Evolutionary conservation across 768 basidiomycete genomes (phyloP).

Genomic region (Leucogyrophana mollusca): DNA sequence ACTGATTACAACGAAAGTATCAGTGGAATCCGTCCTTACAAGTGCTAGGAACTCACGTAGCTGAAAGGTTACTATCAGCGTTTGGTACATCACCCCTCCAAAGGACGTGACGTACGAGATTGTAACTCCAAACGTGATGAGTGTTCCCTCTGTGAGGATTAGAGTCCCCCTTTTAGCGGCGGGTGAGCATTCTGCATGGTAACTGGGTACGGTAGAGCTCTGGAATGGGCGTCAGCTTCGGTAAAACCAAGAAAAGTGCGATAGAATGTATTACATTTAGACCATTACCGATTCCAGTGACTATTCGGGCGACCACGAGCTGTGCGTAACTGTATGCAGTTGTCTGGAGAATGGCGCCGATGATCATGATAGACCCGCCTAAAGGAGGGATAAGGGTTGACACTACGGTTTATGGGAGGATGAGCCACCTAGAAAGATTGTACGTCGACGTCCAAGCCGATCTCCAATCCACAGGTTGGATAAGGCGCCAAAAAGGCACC

Average conservation of each 20-base stretch:
- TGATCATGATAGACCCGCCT: conserved; percentile 59
- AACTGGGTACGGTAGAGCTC: conserved; percentile 66
- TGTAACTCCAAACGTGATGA: conserved; percentile 65
- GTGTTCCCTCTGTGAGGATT: conserved; percentile 64
- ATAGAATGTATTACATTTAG: conserved; percentile 41
- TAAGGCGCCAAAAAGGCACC: conserved; percentile 64
- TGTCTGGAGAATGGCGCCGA: conserved; percentile 61
- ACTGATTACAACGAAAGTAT: conserved; percentile 31
- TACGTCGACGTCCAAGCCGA: conserved; percentile 53
- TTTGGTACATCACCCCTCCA: background rate
- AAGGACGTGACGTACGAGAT: conserved; percentile 44
- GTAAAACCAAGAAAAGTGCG: background rate
- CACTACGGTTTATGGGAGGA: background rate
- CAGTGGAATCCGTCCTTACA: too few relatives aligned
- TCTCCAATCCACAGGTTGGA: conserved; percentile 64
- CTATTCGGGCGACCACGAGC: conserved; percentile 57
- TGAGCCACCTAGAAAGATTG: conserved; percentile 45
- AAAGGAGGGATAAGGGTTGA: background rate
- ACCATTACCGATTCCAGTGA: conserved; percentile 65
- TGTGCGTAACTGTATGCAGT: conserved; percentile 58
- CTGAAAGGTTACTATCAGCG: background rate
- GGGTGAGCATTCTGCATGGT: conserved; percentile 66
- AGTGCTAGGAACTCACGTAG: conserved; percentile 19
- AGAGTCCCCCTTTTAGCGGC: conserved; percentile 57
- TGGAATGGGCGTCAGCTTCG: too few relatives aligned